These are phyloP conservation scores for Suillus hirtellus DNA, from an alignment of 768 basidiomycete species.

Conservation along the genomic window DNA sequence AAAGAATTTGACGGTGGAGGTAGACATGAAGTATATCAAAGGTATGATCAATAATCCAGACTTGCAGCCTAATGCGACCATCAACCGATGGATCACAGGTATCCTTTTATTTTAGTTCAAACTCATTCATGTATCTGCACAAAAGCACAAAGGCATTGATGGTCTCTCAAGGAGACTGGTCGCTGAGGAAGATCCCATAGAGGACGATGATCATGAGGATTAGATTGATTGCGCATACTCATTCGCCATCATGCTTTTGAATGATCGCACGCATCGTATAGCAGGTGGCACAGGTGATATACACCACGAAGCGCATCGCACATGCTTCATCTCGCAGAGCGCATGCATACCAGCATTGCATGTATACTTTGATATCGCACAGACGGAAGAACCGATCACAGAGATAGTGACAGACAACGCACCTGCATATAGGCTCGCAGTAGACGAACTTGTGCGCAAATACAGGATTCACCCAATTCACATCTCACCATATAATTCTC, in stretches of 20 bases:
- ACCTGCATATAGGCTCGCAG: too few species aligned
- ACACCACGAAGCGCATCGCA: too few species aligned
- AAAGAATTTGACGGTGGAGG: slow-evolving; percentile 26
- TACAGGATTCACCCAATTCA: too few species aligned
- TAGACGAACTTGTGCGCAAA: too few species aligned
- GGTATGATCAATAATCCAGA: slow-evolving; percentile 37
- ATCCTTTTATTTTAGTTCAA: slow-evolving; percentile 31
- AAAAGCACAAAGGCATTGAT: background rate
- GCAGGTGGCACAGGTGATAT: too few species aligned
- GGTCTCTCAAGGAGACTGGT: background rate
- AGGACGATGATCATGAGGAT: background rate
- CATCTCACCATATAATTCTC: too few species aligned
- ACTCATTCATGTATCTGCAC: slow-evolving; percentile 30
- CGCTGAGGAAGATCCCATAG: rapidly evolving
- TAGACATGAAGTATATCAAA: slow-evolving; percentile 31
- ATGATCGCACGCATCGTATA: too few species aligned
- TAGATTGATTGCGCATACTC: background rate
- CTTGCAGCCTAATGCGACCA: slow-evolving; percentile 30
- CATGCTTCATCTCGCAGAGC: too few species aligned
- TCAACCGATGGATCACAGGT: slow-evolving; percentile 28
- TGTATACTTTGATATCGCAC: too few species aligned
- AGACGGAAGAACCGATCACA: too few species aligned
- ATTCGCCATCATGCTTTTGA: rapidly evolving
- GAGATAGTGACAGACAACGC: too few species aligned
- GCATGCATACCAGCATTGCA: too few species aligned